These are phyloP conservation scores for Scheffersomyces titani DNA, from an alignment of 1,139 yeast species.

Conservation along the genomic window DNA sequence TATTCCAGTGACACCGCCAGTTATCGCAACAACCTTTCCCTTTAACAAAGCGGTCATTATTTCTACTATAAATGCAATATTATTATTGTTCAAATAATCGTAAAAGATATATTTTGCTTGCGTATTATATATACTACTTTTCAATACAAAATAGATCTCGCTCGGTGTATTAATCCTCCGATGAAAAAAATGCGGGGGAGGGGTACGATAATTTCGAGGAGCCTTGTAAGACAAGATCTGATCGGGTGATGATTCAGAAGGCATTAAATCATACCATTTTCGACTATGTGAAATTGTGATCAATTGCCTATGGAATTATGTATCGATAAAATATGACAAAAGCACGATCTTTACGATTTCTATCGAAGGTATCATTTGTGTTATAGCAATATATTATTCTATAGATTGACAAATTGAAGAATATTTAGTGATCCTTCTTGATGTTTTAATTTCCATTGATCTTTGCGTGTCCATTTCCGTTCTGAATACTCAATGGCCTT, in stretches of 20 bases:
- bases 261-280: neutral
- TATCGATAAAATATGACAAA: too few relatives aligned
- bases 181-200: neutral
- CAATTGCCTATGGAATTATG: neutral
- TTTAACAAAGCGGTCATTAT: constrained; percentile 8
- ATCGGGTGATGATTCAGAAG: neutral
- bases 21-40: constrained; percentile 29
- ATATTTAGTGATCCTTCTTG: neutral
- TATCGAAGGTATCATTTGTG: neutral
- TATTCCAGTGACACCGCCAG: constrained; percentile 43
- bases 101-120: neutral
- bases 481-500: constrained; percentile 24
- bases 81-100: too few relatives aligned
- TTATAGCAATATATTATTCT: neutral
- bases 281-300: neutral
- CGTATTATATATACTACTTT: neutral
- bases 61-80: too few relatives aligned
- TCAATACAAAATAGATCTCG: neutral
- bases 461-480: constrained; percentile 5
- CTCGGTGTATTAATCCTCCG: neutral
- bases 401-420: neutral
- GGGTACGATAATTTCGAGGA: neutral
- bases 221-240: neutral
- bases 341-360: neutral
- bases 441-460: neutral